phyloP scores from a whole-genome alignment of 345 rosid genomes.

The Microcos paniculata region DNA sequence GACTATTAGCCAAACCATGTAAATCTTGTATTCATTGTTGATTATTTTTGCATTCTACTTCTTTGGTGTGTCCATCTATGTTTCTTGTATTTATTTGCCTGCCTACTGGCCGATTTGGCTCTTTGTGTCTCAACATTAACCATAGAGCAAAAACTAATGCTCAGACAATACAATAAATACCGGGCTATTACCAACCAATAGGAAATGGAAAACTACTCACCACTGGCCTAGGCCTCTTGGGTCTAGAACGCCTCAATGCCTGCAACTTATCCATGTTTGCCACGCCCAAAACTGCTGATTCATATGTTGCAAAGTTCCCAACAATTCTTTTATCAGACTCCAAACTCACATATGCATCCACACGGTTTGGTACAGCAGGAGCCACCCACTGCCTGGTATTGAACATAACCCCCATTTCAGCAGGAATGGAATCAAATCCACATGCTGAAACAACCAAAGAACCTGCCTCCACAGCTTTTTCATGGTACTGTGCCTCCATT shows the following conservation, averaged over 20 bases:
- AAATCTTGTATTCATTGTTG: too few relatives aligned
- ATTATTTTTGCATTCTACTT: too few relatives aligned
- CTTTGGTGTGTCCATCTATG: too few relatives aligned
- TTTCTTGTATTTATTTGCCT: too few relatives aligned
- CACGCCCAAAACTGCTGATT: constrained; percentile 81
- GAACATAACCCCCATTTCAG: constrained; percentile 75
- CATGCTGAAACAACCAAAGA: constrained; percentile 87
- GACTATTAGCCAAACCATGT: too few relatives aligned
- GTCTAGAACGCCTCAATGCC: constrained; percentile 76
- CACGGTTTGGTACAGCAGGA: constrained; percentile 62
- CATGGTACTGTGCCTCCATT: constrained; percentile 69
- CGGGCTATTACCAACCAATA: background rate
- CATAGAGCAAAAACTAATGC: background rate
- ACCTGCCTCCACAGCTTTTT: constrained; percentile 62
- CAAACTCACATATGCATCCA: constrained; percentile 73
- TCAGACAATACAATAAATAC: background rate
- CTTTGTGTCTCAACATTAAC: background rate
- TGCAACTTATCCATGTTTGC: constrained; percentile 56
- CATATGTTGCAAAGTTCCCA: constrained; percentile 78
- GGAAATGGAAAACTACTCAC: constrained; percentile 34
- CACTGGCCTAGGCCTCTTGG: constrained; percentile 60
- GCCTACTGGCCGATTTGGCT: too few relatives aligned
- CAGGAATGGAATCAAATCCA: constrained; percentile 90
- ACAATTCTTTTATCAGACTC: constrained; percentile 73
- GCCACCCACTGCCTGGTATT: constrained; percentile 76